phyloP scores from a whole-genome alignment of 352 stramenopile genomes.

The Globisporangium emineosum region DNA sequence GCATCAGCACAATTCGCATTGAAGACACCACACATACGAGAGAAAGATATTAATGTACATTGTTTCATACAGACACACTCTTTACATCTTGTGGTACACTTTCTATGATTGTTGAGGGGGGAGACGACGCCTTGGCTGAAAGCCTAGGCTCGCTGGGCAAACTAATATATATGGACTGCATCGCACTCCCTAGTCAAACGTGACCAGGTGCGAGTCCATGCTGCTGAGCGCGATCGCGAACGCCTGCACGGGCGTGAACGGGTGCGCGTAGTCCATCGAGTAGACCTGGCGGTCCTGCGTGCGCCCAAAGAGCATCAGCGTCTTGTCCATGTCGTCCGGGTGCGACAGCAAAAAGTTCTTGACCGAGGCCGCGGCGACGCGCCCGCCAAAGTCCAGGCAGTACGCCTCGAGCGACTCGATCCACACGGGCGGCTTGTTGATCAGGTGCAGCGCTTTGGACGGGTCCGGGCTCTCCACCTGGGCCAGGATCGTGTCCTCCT shows the following conservation, averaged over 20 bases:
- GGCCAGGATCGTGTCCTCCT: constrained; percentile 78
- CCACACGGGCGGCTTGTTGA: constrained; percentile 88
- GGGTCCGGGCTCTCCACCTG: constrained; percentile 73
- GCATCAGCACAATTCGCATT: too few species aligned
- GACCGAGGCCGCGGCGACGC: constrained; percentile 70
- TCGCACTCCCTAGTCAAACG: constrained; percentile 52
- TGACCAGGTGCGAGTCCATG: constrained; percentile 87
- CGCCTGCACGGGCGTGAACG: constrained; percentile 81
- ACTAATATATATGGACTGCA: constrained; percentile 6
- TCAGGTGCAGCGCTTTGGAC: constrained; percentile 57
- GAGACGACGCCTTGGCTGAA: neutral
- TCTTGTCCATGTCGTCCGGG: constrained; percentile 85
- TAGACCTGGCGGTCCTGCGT: constrained; percentile 87
- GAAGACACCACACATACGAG: too few species aligned
- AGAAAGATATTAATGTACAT: constrained; percentile 24
- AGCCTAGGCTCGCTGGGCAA: neutral
- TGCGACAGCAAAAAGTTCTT: constrained; percentile 88
- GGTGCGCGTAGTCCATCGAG: constrained; percentile 86
- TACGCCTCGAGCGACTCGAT: constrained; percentile 86
- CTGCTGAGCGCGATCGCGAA: constrained; percentile 86
- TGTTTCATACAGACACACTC: constrained; percentile 40
- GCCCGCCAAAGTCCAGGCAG: constrained; percentile 86
- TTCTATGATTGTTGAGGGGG: constrained; percentile 1
- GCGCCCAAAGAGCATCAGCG: constrained; percentile 82
- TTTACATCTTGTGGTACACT: constrained; percentile 12